Conservation (phyloP, 331 rosid species). For the Phaseolus coccineus region DNA sequence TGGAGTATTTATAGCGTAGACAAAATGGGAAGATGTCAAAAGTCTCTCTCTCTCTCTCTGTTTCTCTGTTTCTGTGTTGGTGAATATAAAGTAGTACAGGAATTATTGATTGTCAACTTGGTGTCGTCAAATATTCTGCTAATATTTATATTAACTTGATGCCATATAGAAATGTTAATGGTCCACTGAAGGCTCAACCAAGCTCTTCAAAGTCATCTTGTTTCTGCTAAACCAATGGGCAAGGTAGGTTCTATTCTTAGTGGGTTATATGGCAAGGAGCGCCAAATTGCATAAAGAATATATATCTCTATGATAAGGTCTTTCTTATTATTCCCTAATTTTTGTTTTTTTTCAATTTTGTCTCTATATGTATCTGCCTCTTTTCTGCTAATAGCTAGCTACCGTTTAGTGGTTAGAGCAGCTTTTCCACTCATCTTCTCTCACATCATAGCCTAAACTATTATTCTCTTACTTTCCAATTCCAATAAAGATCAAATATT, state of each 20-base stretch:
- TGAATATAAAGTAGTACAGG: constrained; percentile 20
- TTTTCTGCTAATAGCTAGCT: background rate
- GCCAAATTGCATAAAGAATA: constrained; percentile 66
- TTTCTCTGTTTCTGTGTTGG: constrained; percentile 20
- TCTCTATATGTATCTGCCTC: constrained; percentile 5
- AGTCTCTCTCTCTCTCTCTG: constrained; percentile 5
- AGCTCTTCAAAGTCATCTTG: constrained; percentile 30
- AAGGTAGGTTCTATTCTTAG: constrained; percentile 38
- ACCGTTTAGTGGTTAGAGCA: constrained; percentile 34
- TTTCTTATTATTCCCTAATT: constrained; percentile 38
- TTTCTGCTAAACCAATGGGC: constrained; percentile 49
- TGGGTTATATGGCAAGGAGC: constrained; percentile 40
- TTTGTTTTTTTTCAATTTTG: constrained; percentile 47
- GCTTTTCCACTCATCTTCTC: constrained; percentile 46
- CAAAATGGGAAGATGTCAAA: constrained; percentile 39
- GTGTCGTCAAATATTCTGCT: constrained; percentile 50
- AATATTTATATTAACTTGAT: constrained; percentile 39
- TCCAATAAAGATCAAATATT: constrained; percentile 6
- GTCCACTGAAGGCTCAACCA: constrained; percentile 42
- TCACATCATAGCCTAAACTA: constrained; percentile 34
- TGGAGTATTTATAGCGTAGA: constrained; percentile 42
- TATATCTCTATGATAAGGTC: constrained; percentile 58
- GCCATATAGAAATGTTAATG: constrained; percentile 41
- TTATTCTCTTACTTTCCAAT: constrained; percentile 36
- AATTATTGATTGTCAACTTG: constrained; percentile 47